Evolutionary conservation across 805 yeast genomes (phyloP).

Genomic region (Helenozyma rhizophorensis): DNA sequence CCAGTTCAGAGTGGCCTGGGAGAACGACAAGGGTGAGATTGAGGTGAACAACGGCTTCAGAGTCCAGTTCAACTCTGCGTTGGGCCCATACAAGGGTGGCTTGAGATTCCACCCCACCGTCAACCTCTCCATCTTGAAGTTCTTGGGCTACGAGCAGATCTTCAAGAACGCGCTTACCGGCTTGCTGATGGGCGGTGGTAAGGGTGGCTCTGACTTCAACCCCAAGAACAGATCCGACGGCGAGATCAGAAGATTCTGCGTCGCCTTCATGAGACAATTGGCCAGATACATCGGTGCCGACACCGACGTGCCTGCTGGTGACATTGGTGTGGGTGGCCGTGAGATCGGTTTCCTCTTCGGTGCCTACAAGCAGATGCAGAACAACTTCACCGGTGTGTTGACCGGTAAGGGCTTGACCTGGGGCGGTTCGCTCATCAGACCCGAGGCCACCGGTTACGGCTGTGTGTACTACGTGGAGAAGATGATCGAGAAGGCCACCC

Average conservation of each 20-base stretch:
- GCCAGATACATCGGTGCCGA: slow-evolving; percentile 95
- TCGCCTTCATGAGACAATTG: slow-evolving; percentile 91
- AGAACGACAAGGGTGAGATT: slow-evolving; percentile 85
- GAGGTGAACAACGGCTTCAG: slow-evolving; percentile 97
- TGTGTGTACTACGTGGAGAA: slow-evolving; percentile 93
- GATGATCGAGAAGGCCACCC: slow-evolving; percentile 91
- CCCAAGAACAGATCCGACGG: slow-evolving; percentile 91
- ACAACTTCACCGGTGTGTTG: slow-evolving; percentile 93
- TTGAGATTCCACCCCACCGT: slow-evolving; percentile 97
- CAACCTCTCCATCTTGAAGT: slow-evolving; percentile 90
- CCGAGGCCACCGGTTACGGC: slow-evolving; percentile 99
- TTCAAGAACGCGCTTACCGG: slow-evolving; percentile 98
- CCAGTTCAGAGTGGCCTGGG: slow-evolving; percentile 98
- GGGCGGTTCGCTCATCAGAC: slow-evolving; percentile 99
- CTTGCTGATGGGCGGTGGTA: slow-evolving; percentile 98
- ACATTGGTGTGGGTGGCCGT: slow-evolving; percentile 97
- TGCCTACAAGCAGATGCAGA: slow-evolving; percentile 88
- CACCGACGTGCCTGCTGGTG: slow-evolving; percentile 99
- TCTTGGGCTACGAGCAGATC: slow-evolving; percentile 96
- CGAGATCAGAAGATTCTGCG: slow-evolving; percentile 97
- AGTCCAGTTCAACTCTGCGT: slow-evolving; percentile 96
- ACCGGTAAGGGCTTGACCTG: slow-evolving; percentile 97
- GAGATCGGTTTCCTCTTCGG: slow-evolving; percentile 94
- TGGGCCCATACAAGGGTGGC: slow-evolving; percentile 99
- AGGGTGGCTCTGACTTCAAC: slow-evolving; percentile 98